Conservation (phyloP, 495 filamentous ascomycete species). For the Aeminium ludgeri region DNA sequence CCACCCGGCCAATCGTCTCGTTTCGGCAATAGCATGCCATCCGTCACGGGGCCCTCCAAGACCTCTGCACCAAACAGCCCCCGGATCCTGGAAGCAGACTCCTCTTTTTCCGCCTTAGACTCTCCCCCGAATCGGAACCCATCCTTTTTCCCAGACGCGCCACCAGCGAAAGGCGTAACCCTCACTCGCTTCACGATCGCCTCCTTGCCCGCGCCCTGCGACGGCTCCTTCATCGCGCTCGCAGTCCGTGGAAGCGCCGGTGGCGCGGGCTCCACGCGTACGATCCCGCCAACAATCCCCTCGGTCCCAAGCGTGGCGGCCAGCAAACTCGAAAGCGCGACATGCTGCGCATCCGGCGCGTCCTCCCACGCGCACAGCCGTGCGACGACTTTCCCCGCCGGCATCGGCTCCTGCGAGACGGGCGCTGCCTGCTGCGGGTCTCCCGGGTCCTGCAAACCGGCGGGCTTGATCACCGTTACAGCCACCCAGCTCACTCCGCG, state of each 20-base stretch:
- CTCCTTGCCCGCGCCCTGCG: conserved; percentile 25
- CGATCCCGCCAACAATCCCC: conserved; percentile 69
- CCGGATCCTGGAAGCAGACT: conserved; percentile 39
- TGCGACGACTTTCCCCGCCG: conserved; percentile 57
- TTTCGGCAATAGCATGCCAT: conserved; percentile 58
- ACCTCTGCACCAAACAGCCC: conserved; percentile 41
- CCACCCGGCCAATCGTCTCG: conserved; percentile 49
- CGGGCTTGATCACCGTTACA: conserved; percentile 65
- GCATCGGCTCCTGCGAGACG: conserved; percentile 42
- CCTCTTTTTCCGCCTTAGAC: conserved; percentile 56
- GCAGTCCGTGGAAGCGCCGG: conserved; percentile 37
- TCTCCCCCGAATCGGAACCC: conserved; percentile 81
- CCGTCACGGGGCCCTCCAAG: conserved; percentile 73
- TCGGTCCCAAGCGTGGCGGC: conserved; percentile 52
- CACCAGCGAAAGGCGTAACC: conserved; percentile 56
- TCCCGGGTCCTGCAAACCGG: conserved; percentile 53
- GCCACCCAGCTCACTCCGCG: conserved; percentile 54
- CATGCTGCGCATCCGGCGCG: conserved; percentile 62
- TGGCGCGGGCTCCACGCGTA: conserved; percentile 65
- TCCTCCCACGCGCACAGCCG: conserved; percentile 65
- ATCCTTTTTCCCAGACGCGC: conserved; percentile 34
- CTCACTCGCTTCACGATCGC: conserved; percentile 35
- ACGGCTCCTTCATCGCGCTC: conserved; percentile 22
- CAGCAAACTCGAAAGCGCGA: conserved; percentile 57
- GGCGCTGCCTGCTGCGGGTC: conserved; percentile 44